Base-by-base conservation (phyloP, 192 early-diverging fungal species). In the Coemansia sp. region DNA sequence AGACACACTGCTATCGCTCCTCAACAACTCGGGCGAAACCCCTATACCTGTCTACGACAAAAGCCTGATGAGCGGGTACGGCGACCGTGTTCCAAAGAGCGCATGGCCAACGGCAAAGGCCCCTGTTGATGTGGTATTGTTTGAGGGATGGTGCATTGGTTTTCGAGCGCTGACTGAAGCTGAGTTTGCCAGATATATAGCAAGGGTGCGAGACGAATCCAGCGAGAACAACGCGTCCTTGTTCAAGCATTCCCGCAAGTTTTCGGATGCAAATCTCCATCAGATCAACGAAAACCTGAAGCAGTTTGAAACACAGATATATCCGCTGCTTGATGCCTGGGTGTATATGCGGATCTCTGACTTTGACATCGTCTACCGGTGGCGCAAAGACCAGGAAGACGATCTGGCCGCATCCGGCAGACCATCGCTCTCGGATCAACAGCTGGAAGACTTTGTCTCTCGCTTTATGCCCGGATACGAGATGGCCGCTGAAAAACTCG, bases 61-160 rank as follows among this genome's bases (percentile, higher is more conserved):
- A 75, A 84, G 88, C 23, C 56, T 90, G 35, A 55, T 89, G 58
- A 62, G 81, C 55, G 96, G 96, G 0, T 84, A 86, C 20, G 96
- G 96, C 3, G 94, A 98, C 68, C 86, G 93, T 11, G 21, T 86
- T 0, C 85, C 89, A 6, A n/a, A 46, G 23, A 51, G 63, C 6
- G 41, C 88, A 38, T 98, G 93, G 93, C 67, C 67, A 3, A 60
- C 24, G 18, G 83, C 81, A 0, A 44, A 64, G 6, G 70, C 81
- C 14, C 90, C 92, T 0, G 59, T 92, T 21, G 88, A 97, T 63
- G 86, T 97, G 46, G 80, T 98, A 20, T 70, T 98, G 36, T 91
- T 97, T 69, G 97, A 98, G 73, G 97, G 95, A 0, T 98, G 96
- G 94, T 92, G 85, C 41, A 65, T 95, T 10, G 96, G 95, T 1